Conservation (phyloP, 2,329 filamentous ascomycete species). For the Sphaerulina populicola region DNA sequence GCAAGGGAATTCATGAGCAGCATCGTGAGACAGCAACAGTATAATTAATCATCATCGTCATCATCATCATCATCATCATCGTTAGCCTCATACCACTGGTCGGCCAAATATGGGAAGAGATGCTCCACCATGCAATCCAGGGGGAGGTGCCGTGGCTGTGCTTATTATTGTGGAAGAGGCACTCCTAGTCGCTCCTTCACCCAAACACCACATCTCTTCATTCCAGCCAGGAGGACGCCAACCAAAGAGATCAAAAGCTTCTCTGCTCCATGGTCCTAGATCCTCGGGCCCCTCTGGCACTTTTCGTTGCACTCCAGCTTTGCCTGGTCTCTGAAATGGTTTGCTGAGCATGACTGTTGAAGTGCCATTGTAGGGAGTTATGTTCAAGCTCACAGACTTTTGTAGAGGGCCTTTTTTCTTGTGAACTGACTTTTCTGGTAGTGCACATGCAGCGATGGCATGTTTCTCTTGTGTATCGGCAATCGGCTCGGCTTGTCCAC, state of each 20-base stretch:
- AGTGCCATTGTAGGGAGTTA: conserved; percentile 19
- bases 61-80: too few relatives aligned
- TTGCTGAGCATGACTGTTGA: conserved; percentile 26
- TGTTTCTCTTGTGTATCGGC: neutral
- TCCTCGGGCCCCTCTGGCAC: conserved; percentile 37
- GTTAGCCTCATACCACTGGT: neutral
- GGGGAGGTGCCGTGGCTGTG: neutral
- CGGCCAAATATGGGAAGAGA: conserved; percentile 3
- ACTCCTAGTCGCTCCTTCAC: conserved; percentile 1
- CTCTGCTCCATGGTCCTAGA: conserved; percentile 59
- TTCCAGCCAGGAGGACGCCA: conserved; percentile 45
- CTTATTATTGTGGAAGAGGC: neutral
- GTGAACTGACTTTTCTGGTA: neutral
- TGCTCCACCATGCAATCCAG: conserved; percentile 16
- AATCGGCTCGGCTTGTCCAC: neutral
- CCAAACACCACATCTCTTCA: conserved; percentile 27
- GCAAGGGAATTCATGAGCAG: too few relatives aligned
- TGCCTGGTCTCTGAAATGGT: conserved; percentile 27
- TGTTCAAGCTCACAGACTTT: conserved; percentile 24
- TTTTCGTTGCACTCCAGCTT: conserved; percentile 14
- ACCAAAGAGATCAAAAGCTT: conserved; percentile 59
- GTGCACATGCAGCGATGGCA: conserved; percentile 3
- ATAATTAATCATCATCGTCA: neutral
- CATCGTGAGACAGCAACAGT: neutral
- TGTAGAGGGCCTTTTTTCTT: conserved; percentile 18